Base-by-base conservation (phyloP, 2,329 filamentous ascomycete species). In the Davidsoniella eucalypti region DNA sequence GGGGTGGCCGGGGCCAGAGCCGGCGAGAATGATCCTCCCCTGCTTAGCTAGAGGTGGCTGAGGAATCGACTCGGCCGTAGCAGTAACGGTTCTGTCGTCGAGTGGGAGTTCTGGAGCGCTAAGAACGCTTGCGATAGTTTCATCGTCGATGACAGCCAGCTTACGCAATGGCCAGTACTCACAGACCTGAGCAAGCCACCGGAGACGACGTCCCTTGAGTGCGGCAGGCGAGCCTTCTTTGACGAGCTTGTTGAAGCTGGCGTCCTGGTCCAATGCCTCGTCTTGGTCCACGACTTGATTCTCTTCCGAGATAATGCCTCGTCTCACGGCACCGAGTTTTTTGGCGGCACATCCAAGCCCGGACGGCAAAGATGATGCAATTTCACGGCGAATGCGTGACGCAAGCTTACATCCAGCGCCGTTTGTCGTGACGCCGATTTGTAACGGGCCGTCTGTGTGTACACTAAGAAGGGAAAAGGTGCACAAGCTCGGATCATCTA, bases 131-230 rank as follows among this genome's bases (percentile, higher is more conserved):
- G 85, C 78, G 5, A 95, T 79, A 57, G 96, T 88, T 7, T 74
- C 73, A 58, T 94, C 86, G 3, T 76, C 82, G 55, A 96, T 82
- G 39, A 74, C 72, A 6, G 87, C 87, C 1, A 98, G 74, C 16
- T 84, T 78, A 55, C 80, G 80, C 23, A 98, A 71, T 1, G 92
- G 88, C 92, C 92, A 98, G 66, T 98, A 98, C 68, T 98, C 92
- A 71, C 92, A 98, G 48, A 98, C 87, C 62, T 98, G 92, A 17
- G 84, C 78, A 1, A 98, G 71, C 92, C 92, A 98, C 52, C 92
- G 77, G 71, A 94, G 88, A 47, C 92, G 76, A 53, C 90, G 73
- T 18, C 76, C 87, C 61, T 87, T 87, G 14, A 79, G 76, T 2
- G 81, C 81, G 53, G 84, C 81, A 1, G 75, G 67, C 59, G 92